These are phyloP conservation scores for Suillus hirtellus DNA, from an alignment of 768 basidiomycete genomes.

Conservation along the genomic window DNA sequence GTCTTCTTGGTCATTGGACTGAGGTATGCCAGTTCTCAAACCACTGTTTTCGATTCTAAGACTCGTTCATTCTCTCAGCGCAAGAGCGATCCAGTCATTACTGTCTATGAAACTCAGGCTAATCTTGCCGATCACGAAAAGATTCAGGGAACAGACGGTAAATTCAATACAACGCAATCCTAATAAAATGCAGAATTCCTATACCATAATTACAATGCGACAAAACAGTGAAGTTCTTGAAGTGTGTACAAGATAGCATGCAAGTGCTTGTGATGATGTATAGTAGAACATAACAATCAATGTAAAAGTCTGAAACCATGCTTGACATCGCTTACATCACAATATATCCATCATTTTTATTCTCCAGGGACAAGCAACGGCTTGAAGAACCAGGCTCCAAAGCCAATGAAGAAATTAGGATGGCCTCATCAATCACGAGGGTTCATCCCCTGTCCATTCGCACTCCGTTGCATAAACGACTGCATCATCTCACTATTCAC, in stretches of 20 bases:
- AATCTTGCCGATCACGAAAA: constrained; percentile 88
- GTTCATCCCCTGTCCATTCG: constrained; percentile 30
- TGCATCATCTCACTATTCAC: constrained; percentile 45
- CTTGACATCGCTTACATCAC: not conserved
- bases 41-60: not conserved
- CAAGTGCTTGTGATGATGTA: not conserved
- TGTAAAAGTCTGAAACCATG: not conserved
- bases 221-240: not conserved
- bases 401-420: not conserved
- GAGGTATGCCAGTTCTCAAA: constrained; percentile 47
- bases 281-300: constrained; percentile 6
- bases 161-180: constrained; percentile 47
- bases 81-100: constrained; percentile 75
- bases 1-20: constrained; percentile 80
- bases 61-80: constrained; percentile 45
- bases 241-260: constrained; percentile 7
- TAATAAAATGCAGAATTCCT: constrained; percentile 12
- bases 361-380: not conserved
- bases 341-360: not conserved
- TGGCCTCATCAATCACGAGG: constrained; percentile 12
- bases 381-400: not conserved
- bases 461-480: constrained; percentile 46
- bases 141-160: constrained; percentile 75
- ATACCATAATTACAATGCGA: constrained; percentile 6
- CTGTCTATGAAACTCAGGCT: constrained; percentile 86